Evolutionary conservation across 2,329 filamentous ascomycete species (phyloP).

Genomic region (Ceratocystis papillata): DNA sequence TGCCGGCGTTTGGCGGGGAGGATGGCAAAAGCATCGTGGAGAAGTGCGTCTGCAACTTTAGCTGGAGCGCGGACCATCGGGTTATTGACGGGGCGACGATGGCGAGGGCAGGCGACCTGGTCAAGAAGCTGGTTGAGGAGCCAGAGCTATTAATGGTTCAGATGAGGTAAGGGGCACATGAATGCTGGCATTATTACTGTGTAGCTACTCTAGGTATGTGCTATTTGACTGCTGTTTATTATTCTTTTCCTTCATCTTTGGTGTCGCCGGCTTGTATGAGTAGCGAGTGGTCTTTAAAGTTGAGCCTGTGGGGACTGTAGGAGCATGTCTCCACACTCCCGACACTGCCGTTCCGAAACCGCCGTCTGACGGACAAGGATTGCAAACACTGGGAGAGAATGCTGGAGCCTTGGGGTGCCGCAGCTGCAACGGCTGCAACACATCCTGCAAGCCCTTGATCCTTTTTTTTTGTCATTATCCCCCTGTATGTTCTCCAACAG

Average conservation of each 20-base stretch:
- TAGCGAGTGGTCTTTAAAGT: neutral
- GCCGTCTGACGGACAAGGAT: neutral
- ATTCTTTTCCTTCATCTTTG: neutral
- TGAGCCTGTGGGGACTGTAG: neutral
- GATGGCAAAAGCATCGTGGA: constrained; percentile 51
- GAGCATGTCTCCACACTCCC: neutral
- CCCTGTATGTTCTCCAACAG: neutral
- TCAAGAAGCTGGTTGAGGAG: constrained; percentile 67
- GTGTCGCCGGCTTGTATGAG: neutral
- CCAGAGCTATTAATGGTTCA: constrained; percentile 80
- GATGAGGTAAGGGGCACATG: constrained; percentile 46
- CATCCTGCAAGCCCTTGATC: too few species aligned
- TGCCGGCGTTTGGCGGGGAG: constrained; percentile 60
- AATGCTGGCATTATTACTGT: neutral
- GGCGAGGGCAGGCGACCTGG: constrained; percentile 76
- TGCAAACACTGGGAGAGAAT: neutral
- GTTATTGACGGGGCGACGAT: constrained; percentile 92
- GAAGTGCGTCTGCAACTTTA: constrained; percentile 78
- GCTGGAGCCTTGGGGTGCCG: neutral
- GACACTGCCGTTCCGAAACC: neutral
- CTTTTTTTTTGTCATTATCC: neutral
- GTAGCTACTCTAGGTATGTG: neutral
- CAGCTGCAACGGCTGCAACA: too few species aligned
- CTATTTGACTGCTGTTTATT: neutral
- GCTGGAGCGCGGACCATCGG: constrained; percentile 92